Base-by-base conservation (phyloP, 2,329 filamentous ascomycete genomes). In the Thermoascus crustaceus region DNA sequence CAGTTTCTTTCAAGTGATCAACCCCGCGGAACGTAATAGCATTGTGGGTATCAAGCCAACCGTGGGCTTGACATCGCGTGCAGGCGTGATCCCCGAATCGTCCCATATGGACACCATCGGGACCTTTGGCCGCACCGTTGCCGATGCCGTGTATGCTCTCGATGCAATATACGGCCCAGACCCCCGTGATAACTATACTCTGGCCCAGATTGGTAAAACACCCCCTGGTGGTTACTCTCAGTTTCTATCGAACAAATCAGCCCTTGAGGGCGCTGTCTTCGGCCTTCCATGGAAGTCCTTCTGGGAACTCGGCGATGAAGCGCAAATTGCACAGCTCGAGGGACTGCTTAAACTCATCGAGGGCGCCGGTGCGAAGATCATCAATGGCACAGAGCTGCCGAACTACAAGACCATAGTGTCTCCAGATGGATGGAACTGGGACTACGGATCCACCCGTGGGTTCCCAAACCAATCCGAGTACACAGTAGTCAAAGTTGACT, bases 1-100 rank as follows among this genome's bases (percentile, higher is more conserved):
- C 3, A 29, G 4, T 9, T 10, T 4, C 7, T 26, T 43, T 17
- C 34, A 38, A 64, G 70, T 87, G 10, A 84, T 85, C 50, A 79
- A 76, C 52, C 83, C 83, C 0, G 80, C 82, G 1, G 73, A 80
- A 53, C 66, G 79, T 4, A 84, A 82, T 50, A 72, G 68, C 2
- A 53, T 87, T 2, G 80, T 86, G 2, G 82, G 82, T 3, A 73
- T 87, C 54, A 87, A 86, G 59, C 81, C 82, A 1, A 86, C 81
- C 1, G 78, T 86, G 4, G 82, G 82, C 0, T 57, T 85, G 33
- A 85, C 80, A 0, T 84, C 80, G 6, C 66, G 80, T 10, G 67
- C 61, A 13, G 75, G 67, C 11, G 71, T 80, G 18, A 70, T 87
- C 21, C 83, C 82, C 0, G 79, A 82, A 49, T 74, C 70, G 7